A percentile compares a stretch with the other conserved stretches of the same genome.
phyloP scores from a whole-genome alignment of 129 eudicot genomes.

The Artemisia tridentata region DNA sequence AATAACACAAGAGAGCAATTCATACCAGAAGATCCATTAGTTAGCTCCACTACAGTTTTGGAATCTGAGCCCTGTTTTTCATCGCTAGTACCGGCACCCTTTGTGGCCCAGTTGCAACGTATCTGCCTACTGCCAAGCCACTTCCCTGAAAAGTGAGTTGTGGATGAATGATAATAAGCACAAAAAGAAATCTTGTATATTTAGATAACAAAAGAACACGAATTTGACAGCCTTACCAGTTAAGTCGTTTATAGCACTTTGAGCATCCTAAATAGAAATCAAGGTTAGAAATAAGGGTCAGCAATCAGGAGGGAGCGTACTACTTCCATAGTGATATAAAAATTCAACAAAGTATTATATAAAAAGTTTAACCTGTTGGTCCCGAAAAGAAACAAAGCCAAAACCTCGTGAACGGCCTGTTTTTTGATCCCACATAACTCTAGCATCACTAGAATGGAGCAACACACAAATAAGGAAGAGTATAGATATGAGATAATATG shows the following conservation, averaged over 20 bases:
- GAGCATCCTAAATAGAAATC: conserved; percentile 68
- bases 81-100: conserved; percentile 78
- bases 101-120: conserved; percentile 95
- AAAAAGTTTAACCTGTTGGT: conserved; percentile 53
- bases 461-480: background rate
- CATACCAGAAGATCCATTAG: conserved; percentile 68
- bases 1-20: conserved; percentile 4
- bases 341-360: background rate
- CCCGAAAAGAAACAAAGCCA: conserved; percentile 86
- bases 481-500: background rate
- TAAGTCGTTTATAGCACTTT: conserved; percentile 79
- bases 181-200: background rate
- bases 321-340: conserved; percentile 9
- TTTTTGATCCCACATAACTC: conserved; percentile 96
- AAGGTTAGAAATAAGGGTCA: conserved; percentile 3
- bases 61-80: conserved; percentile 67
- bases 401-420: conserved; percentile 91
- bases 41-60: conserved; percentile 82
- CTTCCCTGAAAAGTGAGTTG: conserved; percentile 50
- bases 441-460: conserved; percentile 60
- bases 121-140: conserved; percentile 93
- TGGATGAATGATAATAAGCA: background rate
- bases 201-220: conserved; percentile 15
- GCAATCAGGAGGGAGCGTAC: background rate
- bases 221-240: conserved; percentile 48